Conservation (phyloP, 768 basidiomycete species). For the Phanerochaete sordida region DNA sequence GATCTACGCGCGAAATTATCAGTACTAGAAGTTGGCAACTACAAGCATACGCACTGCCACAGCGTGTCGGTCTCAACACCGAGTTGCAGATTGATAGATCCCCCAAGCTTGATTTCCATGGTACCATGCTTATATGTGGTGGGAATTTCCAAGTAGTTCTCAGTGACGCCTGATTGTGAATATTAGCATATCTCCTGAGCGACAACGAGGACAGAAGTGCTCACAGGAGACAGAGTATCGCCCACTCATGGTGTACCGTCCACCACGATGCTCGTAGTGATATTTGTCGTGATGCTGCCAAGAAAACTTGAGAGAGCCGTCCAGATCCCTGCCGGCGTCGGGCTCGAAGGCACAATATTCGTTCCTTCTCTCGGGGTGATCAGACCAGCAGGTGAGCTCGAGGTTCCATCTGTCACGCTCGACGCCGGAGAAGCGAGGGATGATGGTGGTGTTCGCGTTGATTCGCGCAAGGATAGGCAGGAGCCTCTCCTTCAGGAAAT, state of each 20-base stretch:
- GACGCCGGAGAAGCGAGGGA: conserved; percentile 16
- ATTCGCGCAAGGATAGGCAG: conserved; percentile 17
- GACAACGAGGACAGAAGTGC: not conserved
- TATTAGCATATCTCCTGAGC: not conserved
- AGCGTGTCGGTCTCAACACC: conserved; percentile 4
- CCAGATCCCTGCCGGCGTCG: conserved; percentile 5
- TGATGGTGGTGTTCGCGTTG: conserved; percentile 23
- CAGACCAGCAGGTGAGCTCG: conserved; percentile 5
- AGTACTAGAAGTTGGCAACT: not conserved
- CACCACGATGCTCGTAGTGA: conserved; percentile 19
- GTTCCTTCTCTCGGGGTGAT: not conserved
- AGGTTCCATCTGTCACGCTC: conserved; percentile 11
- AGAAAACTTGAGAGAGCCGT: conserved; percentile 15
- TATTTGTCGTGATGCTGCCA: conserved; percentile 22
- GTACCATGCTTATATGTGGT: conserved; percentile 19
- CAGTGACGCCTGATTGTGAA: conserved; percentile 9
- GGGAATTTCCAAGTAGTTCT: conserved; percentile 27
- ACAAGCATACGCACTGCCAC: conserved; percentile 14
- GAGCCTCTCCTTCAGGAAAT: conserved; percentile 21
- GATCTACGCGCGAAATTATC: conserved; percentile 13
- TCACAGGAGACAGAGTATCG: conserved; percentile 4
- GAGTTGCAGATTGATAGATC: conserved; percentile 20
- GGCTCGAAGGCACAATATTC: conserved; percentile 9
- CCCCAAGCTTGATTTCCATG: conserved; percentile 24
- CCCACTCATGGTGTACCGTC: conserved; percentile 5